Evolutionary conservation across 2,329 filamentous ascomycete genomes (phyloP).

Genomic region (Mariannaea elegans): DNA sequence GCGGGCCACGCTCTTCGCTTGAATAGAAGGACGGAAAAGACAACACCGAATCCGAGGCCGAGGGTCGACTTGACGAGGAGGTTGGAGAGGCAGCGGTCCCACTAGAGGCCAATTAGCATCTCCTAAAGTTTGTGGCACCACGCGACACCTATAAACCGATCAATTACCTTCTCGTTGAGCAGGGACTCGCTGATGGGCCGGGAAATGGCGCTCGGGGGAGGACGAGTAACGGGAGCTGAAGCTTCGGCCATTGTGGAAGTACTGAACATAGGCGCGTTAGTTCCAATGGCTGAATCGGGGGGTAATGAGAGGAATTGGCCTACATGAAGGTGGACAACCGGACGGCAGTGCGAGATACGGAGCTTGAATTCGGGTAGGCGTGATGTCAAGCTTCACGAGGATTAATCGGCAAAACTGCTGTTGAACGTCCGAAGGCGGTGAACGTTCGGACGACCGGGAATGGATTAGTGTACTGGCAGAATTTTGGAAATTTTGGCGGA

Average conservation of each 20-base stretch:
- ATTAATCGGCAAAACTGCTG: constrained; percentile 48
- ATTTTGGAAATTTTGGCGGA: constrained; percentile 54
- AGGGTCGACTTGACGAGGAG: constrained; percentile 96
- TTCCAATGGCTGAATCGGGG: constrained; percentile 18
- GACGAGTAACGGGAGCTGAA: constrained; percentile 54
- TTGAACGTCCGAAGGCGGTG: constrained; percentile 55
- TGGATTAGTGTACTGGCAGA: constrained; percentile 51
- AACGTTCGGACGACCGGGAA: constrained; percentile 31
- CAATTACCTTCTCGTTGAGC: constrained; percentile 94
- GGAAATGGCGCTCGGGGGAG: constrained; percentile 71
- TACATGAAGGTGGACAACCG: constrained; percentile 35
- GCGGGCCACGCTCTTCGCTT: constrained; percentile 98
- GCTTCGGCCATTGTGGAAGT: constrained; percentile 62
- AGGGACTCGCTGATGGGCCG: constrained; percentile 96
- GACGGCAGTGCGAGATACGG: constrained; percentile 32
- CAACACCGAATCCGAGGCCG: constrained; percentile 95
- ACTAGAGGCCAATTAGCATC: constrained; percentile 63
- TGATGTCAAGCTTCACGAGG: constrained; percentile 51
- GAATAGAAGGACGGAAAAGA: constrained; percentile 98
- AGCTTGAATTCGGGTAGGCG: constrained; percentile 42
- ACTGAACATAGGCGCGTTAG: constrained; percentile 29
- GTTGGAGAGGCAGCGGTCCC: constrained; percentile 98
- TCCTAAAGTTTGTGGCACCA: neutral
- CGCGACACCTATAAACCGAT: neutral
- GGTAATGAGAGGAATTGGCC: constrained; percentile 30